Conservation (phyloP, 2,329 filamentous ascomycete species). For the Acrocalymma vagum region DNA sequence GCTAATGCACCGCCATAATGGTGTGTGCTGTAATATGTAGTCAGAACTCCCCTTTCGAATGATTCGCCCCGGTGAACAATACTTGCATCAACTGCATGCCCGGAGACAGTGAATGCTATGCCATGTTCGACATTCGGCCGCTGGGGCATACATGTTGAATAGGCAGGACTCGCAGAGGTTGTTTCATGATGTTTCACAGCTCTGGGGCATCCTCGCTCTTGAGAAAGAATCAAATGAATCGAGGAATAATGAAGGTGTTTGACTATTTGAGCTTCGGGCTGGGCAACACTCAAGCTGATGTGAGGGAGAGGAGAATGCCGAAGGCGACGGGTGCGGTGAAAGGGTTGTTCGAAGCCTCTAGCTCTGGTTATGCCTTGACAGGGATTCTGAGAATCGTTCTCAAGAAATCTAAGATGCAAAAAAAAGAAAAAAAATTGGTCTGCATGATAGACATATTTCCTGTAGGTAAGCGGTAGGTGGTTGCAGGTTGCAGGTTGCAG, state of each 20-base stretch:
- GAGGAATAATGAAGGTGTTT: too few species aligned
- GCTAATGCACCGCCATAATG: too few species aligned
- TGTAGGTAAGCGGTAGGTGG: conserved; percentile 1
- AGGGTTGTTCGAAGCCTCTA: too few species aligned
- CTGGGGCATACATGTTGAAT: not conserved
- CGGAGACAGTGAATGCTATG: too few species aligned
- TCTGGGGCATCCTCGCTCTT: conserved; percentile 25
- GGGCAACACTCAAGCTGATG: too few species aligned
- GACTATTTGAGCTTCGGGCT: too few species aligned
- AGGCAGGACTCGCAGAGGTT: conserved; percentile 1
- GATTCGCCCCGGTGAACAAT: conserved; percentile 30
- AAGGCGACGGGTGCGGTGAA: too few species aligned
- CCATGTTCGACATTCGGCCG: not conserved
- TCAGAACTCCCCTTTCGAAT: too few species aligned
- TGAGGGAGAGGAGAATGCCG: too few species aligned
- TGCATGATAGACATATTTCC: not conserved
- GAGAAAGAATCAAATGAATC: not conserved
- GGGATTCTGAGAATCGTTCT: not conserved
- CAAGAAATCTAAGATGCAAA: conserved; percentile 1
- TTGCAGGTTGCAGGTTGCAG: not conserved
- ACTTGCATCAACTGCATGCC: conserved; percentile 7
- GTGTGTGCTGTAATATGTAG: too few species aligned
- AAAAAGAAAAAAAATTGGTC: not conserved
- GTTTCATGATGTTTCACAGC: conserved; percentile 14
- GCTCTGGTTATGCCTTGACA: too few species aligned